These are phyloP conservation scores for Gaeumannomyces sp. DNA, from an alignment of 2,329 filamentous ascomycete species.

Conservation along the genomic window DNA sequence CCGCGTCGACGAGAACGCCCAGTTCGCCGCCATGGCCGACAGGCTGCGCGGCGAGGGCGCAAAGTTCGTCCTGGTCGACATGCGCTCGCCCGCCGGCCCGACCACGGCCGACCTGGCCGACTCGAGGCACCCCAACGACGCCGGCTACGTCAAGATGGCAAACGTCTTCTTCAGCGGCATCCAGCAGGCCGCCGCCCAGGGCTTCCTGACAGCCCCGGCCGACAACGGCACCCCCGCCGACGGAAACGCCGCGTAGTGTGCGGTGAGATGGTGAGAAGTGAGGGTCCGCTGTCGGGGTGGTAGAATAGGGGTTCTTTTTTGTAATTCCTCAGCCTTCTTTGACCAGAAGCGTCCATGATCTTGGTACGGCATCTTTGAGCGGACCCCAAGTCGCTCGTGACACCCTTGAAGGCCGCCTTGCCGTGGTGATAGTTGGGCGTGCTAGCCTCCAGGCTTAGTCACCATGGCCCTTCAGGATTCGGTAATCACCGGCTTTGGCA, in stretches of 20 bases:
- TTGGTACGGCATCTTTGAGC: background rate
- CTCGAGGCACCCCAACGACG: constrained; percentile 13
- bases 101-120: constrained; percentile 14
- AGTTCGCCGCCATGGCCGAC: constrained; percentile 11
- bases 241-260: background rate
- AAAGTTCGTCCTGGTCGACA: constrained; percentile 17
- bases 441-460: no score
- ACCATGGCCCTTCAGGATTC: no score
- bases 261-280: no score
- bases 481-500: no score
- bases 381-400: no score
- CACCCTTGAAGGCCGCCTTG: no score
- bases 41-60: constrained; percentile 12
- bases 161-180: constrained; percentile 14
- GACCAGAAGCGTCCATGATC: background rate
- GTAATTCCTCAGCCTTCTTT: background rate
- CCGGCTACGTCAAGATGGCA: constrained; percentile 14
- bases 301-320: no score
- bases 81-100: constrained; percentile 16
- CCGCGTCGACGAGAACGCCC: constrained; percentile 17
- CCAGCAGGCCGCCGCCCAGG: constrained; percentile 12
- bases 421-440: no score
- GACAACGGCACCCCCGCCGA: constrained; percentile 4
- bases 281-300: no score
- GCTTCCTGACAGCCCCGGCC: constrained; percentile 12